Percentiles rank a stretch among this genome's conserved stretches.
phyloP scores from a whole-genome alignment of 2,329 filamentous ascomycete species.

The Phyllosticta ampelicida region DNA sequence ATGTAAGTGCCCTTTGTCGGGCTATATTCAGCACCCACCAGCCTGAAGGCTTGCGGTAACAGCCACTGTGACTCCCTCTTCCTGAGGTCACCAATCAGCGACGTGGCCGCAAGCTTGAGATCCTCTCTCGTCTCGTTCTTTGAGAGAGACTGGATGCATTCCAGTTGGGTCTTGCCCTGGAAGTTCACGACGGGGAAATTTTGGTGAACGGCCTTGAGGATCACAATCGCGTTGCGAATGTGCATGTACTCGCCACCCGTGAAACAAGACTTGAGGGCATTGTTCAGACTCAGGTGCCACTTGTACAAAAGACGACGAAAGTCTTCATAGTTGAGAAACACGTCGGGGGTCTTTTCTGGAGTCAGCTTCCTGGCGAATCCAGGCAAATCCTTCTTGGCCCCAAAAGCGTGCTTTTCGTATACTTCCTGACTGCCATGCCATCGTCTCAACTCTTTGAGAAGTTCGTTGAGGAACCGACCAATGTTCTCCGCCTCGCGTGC shows the following conservation, averaged over 20 bases:
- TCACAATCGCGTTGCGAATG: constrained; percentile 86
- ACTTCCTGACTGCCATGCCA: constrained; percentile 72
- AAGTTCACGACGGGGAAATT: constrained; percentile 84
- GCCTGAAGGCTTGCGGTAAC: constrained; percentile 62
- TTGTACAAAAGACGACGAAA: constrained; percentile 79
- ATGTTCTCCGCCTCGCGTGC: constrained; percentile 85
- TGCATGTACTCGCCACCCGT: constrained; percentile 89
- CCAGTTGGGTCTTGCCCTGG: constrained; percentile 62
- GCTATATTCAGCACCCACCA: constrained; percentile 36
- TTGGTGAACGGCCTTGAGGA: constrained; percentile 70
- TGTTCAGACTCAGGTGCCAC: constrained; percentile 78
- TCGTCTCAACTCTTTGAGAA: constrained; percentile 64
- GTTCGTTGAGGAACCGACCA: constrained; percentile 78
- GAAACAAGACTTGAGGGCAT: constrained; percentile 71
- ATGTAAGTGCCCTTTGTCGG: background rate
- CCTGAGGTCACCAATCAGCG: constrained; percentile 59
- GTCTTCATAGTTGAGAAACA: constrained; percentile 70
- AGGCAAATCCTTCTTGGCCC: constrained; percentile 51
- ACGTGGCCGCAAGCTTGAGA: constrained; percentile 61
- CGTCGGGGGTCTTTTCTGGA: constrained; percentile 51
- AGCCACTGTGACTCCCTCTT: constrained; percentile 59
- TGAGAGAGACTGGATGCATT: constrained; percentile 52
- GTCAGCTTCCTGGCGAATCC: constrained; percentile 72
- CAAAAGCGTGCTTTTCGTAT: constrained; percentile 77
- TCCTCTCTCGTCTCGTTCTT: constrained; percentile 57